Evolutionary conservation across 345 rosid genomes (phyloP), one percentile per base, ranked within the genome.

Genomic region (Eucalyptus marginata): DNA sequence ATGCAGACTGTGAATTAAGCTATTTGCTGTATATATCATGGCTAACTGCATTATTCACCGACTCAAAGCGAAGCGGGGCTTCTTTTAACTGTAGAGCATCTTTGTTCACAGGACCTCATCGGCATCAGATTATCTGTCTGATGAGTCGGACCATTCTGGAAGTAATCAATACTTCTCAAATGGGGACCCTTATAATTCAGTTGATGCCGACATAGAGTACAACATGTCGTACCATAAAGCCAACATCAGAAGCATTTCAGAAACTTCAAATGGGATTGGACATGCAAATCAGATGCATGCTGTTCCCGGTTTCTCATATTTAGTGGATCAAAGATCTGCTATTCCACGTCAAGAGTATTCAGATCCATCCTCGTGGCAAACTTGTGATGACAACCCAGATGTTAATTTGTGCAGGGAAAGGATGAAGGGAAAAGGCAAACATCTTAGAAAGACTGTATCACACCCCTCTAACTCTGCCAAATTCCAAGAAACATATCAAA

Each of bases 221-320:
- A 94, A 90, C 91, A 92, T 98, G 87, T 97, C 96, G 14, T 97
- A 94, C 90, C 94, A 95, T 89, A 94, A 94, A 91, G 93, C 94
- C 90, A 89, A 89, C 92, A 94, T 89, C 89, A 89, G 90, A 86
- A 92, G 90, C 56, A 79, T 87, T 47, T 85, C 84, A 66, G 94
- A 89, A 79, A 58, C 93, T 90, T 87, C 92, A 6, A 93, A 93
- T 92, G 96, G 96, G 86, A 87, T 93, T 86, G 91, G 94, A 17
- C 95, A 89, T 49, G 92, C 94, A 46, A 88, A 96, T 86, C 92
- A 92, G 91, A 89, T 89, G 66, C 92, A 88, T 47, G 91, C 93
- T 43, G 90, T 93, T 89, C 94, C 95, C 49, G 97, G 94, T 51
- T 93, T 88, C 88, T 92, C 97, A 87, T 94, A 90, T 89, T 88